Base-by-base conservation (phyloP, 2,329 filamentous ascomycete species). In the Bipolaris victoriae region DNA sequence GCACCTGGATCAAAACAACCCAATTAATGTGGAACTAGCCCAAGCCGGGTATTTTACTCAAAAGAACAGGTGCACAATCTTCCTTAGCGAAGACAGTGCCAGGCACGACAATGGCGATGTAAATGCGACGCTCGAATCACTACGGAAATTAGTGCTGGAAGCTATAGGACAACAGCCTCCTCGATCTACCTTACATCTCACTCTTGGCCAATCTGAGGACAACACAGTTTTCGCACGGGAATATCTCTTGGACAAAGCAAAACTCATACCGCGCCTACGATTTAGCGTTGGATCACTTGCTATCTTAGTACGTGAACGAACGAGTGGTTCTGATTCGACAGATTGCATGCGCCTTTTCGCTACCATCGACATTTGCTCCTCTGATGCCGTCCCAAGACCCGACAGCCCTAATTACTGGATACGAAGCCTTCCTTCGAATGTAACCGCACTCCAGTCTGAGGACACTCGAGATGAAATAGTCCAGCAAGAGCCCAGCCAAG, bases 271-370 rank as follows among this genome's bases (percentile, higher is more conserved):
- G 0, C 59, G 72, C 0, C 20, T 86, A 1, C 64, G 77, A 6
- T 89, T 86, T 81, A 67, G 77, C 2, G 75, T 81, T 4, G 70
- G 73, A 1, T 76, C 81, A 31, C 71, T 88, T 33, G 79, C 80
- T 40, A 79, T 89, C 20, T 75, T 89, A 44, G 70, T 83, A 44
- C 81, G 86, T 16, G 81, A 84, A 58, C 74, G 67, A 43, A 66
- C 61, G 44, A 67, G 59, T 37, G 66, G 70, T 6, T 60, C 72
- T 6, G 45, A 50, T 26, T 40, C 60, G 5, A 68, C 74, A 0
- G 79, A 77, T 22, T 74, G 78, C 40, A 89, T 90, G 88, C 81
- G 76, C 39, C 64, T 84, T 20, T 88, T 85, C 84, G 83, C 82
- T 1, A 78, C 74, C 2, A 76, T 88, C 18, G 69, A 80, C 37